Base-by-base conservation (phyloP, 2,329 filamentous ascomycete species). In the Fusarium dlaminii region DNA sequence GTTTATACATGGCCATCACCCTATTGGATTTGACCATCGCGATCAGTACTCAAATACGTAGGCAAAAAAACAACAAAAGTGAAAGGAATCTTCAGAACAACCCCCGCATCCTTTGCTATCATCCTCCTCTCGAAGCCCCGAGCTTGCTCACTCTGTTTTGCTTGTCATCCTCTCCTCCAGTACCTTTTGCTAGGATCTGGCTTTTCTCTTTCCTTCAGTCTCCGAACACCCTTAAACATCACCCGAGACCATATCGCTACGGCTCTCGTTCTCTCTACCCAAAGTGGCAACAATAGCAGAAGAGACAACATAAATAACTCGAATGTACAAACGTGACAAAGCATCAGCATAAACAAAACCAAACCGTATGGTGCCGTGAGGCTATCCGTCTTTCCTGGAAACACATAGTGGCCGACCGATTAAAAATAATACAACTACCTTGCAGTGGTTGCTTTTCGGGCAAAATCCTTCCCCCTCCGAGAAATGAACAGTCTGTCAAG, bases 371-470 rank as follows among this genome's bases (percentile, higher is more conserved):
- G 73, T 81, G 82, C 82, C 82, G 82, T 80, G 82, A 83, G 82
- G 82, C 82, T 79, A 78, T 78, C 80, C 80, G 77, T 83, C 81
- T 82, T 82, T 78, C 77, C 79, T 79, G 74, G 66, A 74, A 77
- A 75, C 73, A 79, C 70, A 73, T 39, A 66, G 77, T 75, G 74
- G 73, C 75, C 75, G 71, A 75, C 75, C 75, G 71, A 77, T 77
- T 77, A 74, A 75, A 70, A 77, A 73, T 43, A 61, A 63, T 60
- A 68, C 71, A 73, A 66, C 66, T 49, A 60, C 68, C 49, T 67
- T 46, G 49, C 43, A 68, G 65, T 58, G 46, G 70, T 63, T 73
- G 68, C 73, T 73, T 76, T 74, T 52, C 39, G 46, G 56, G 54
- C 45, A 64, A 73, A 62, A 60, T 52, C 60, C 64, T 68, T 51